Conservation (phyloP, 345 rosid species). For the Mallotus nudiflorus region DNA sequence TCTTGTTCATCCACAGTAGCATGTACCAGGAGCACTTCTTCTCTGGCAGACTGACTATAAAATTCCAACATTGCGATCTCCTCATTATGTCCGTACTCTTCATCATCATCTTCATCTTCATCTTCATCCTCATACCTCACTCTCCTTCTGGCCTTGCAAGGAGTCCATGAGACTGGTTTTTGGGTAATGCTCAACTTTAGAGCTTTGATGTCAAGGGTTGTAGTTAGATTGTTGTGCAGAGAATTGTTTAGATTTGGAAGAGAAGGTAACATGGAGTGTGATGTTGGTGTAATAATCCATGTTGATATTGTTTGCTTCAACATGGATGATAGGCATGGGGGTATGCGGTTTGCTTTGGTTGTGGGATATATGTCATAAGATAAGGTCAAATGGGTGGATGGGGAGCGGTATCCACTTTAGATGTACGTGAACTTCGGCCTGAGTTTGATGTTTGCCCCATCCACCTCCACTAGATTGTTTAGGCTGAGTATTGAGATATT, state of each 20-base stretch:
- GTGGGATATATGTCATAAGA: not conserved
- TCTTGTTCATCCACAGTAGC: constrained; percentile 61
- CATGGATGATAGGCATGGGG: constrained; percentile 5
- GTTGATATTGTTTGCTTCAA: constrained; percentile 24
- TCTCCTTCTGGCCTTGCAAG: constrained; percentile 51
- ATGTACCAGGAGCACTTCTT: constrained; percentile 71
- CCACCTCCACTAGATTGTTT: no score
- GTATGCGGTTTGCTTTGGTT: not conserved
- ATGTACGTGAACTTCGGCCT: no score
- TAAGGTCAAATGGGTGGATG: not conserved
- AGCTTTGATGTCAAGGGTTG: not conserved
- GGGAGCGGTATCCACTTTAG: not conserved
- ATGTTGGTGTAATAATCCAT: constrained; percentile 11
- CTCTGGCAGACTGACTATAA: constrained; percentile 56
- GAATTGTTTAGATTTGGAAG: not conserved
- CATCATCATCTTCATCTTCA: constrained; percentile 23
- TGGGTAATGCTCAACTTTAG: not conserved
- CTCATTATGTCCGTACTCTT: constrained; percentile 48
- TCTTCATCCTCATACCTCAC: constrained; percentile 38
- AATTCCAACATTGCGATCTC: constrained; percentile 64
- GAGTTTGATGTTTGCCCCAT: no score
- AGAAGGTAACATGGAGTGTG: constrained; percentile 8
- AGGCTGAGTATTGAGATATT: no score
- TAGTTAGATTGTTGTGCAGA: not conserved
- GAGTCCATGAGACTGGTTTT: not conserved